Conservation (phyloP, 73 alveolate genomes). For the Uronychia binucleata region DNA sequence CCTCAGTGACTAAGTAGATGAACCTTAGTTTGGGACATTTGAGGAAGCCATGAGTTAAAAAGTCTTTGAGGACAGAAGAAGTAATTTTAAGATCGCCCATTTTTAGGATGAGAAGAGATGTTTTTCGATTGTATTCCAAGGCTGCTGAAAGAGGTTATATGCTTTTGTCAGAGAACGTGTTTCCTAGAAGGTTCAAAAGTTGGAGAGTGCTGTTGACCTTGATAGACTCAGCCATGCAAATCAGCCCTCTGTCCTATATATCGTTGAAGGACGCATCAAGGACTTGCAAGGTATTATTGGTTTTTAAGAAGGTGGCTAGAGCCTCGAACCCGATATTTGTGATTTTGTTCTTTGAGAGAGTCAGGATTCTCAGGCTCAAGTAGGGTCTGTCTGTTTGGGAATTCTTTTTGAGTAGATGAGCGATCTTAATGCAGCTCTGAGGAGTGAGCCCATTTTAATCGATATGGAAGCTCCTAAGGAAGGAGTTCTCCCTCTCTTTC, state of each 20-base stretch:
- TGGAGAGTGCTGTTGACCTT: constrained; percentile 26
- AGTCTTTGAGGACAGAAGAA: constrained; percentile 3
- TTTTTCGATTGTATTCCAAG: constrained; percentile 12
- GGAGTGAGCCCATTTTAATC: constrained; percentile 28
- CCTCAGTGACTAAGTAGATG: constrained; percentile 19
- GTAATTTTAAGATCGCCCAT: constrained; percentile 34
- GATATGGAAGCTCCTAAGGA: constrained; percentile 21
- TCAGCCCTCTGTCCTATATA: constrained; percentile 43
- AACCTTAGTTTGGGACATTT: constrained; percentile 12
- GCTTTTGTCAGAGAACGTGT: constrained; percentile 25
- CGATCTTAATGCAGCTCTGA: constrained; percentile 42
- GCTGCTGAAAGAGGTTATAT: constrained; percentile 14
- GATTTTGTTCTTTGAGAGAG: constrained; percentile 35
- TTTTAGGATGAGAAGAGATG: constrained; percentile 21
- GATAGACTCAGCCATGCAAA: constrained; percentile 29
- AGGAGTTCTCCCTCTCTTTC: constrained; percentile 28
- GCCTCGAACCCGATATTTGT: constrained; percentile 59
- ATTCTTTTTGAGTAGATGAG: constrained; percentile 49
- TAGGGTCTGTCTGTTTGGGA: constrained; percentile 1
- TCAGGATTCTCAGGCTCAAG: constrained; percentile 34
- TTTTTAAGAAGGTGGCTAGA: constrained; percentile 36
- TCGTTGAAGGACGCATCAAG: constrained; percentile 51
- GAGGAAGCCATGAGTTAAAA: constrained; percentile 40
- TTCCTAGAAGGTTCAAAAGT: constrained; percentile 42
- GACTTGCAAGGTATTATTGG: constrained; percentile 32